Evolutionary conservation across 305 asterid genomes (phyloP), one percentile per base, ranked within the genome.

Genomic region (Fraxinus baroniana): DNA sequence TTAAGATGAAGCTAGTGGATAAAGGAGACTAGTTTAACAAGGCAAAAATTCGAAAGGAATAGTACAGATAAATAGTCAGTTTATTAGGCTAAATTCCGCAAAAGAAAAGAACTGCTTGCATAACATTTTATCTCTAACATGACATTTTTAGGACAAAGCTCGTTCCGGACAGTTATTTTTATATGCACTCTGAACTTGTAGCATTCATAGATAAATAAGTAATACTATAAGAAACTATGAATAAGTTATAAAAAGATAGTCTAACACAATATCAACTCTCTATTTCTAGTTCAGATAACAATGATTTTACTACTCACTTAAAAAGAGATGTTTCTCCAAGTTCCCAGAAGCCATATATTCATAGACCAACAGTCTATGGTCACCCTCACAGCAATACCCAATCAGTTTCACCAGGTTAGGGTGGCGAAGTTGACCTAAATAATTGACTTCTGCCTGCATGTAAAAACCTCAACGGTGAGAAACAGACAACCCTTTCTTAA

Each of bases 301-400:
- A 76, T 39, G 78, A 35, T 33, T 76, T 76, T 82, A 78, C 70
- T 79, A 90, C 99, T 91, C 83, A 95, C 99, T 89, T 46, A 89
- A 80, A 86, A 95, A 95, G 13, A 95, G 96, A 85, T 93, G 97
- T 81, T 89, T 93, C 90, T 95, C 99, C 87, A 95, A 86, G 97
- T 97, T 95, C 83, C 99, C 98, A 76, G 97, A 92, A n/a, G 94
- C 94, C 99, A 95, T 93, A 79, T 94, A 95, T 89, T 95, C 99
- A 73, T 94, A 95, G 30, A 95, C 98, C 92, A 94, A 84, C 79
- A 95, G 89, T 88, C 98, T 88, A 77, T 95, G 99, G 87, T 95
- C 95, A 79, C 90, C 98, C 85, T 93, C 98, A 26, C 98, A 95
- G 97, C 99, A 93, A 81, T 94, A 94, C 76, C 99, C 98, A 33